Evolutionary conservation across 331 rosid genomes (phyloP).

Genomic region (Malus hybrid): DNA sequence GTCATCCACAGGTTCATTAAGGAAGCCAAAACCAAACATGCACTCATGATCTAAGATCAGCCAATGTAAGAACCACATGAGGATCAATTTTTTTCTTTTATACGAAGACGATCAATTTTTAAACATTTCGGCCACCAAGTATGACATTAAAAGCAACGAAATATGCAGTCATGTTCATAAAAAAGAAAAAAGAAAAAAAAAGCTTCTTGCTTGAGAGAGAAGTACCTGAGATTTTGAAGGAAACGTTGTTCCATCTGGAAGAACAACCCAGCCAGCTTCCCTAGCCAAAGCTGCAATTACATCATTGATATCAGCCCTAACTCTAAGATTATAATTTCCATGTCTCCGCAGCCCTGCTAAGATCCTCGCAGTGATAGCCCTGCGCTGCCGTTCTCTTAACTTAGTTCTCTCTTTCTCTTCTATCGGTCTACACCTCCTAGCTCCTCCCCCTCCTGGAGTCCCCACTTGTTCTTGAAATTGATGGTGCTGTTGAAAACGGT

Average conservation of each 20-base stretch:
- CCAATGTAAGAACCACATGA: neutral
- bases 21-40: constrained; percentile 7
- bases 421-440: constrained; percentile 76
- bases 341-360: constrained; percentile 96
- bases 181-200: neutral
- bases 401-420: constrained; percentile 99
- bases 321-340: constrained; percentile 97
- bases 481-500: constrained; percentile 55
- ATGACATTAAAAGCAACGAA: neutral
- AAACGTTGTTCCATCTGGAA: constrained; percentile 94
- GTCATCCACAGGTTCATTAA: neutral
- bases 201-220: constrained; percentile 8
- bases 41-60: constrained; percentile 2
- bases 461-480: constrained; percentile 65
- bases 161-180: neutral
- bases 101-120: neutral
- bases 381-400: constrained; percentile 92
- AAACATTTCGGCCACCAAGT: neutral
- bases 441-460: constrained; percentile 69
- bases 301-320: constrained; percentile 97
- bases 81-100: neutral
- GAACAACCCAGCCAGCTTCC: constrained; percentile 99
- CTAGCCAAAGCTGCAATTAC: constrained; percentile 91
- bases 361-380: constrained; percentile 97
- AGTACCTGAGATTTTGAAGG: constrained; percentile 91